phyloP scores from a whole-genome alignment of 495 filamentous ascomycete genomes.

The Aeminium ludgeri region DNA sequence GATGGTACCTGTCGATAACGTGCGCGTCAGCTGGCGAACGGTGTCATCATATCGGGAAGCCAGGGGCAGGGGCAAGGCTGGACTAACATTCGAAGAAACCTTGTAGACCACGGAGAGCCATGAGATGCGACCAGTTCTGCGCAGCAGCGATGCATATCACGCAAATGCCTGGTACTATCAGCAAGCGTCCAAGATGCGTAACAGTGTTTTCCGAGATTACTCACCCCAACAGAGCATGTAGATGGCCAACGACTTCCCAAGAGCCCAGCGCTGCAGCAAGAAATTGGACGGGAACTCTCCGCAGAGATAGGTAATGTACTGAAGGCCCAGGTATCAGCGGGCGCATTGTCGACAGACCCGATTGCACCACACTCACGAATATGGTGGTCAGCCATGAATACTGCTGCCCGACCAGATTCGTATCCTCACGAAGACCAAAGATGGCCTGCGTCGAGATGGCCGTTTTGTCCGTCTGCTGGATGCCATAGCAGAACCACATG shows the following conservation, averaged over 20 bases:
- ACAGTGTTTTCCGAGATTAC: conserved; percentile 9
- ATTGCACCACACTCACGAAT: too few relatives aligned
- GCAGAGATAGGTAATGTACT: conserved; percentile 5
- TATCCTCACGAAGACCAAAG: conserved; percentile 12
- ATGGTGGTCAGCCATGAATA: conserved; percentile 4
- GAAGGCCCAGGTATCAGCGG: too few relatives aligned
- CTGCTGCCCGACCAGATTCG: conserved; percentile 10
- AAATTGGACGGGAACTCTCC: conserved; percentile 4
- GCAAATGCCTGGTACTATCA: conserved; percentile 3
- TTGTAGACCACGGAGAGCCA: conserved; percentile 1
- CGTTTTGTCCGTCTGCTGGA: conserved; percentile 20
- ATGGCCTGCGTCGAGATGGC: conserved; percentile 14
- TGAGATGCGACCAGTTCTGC: conserved; percentile 3
- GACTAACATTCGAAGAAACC: conserved; percentile 28
- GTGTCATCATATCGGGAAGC: too few relatives aligned
- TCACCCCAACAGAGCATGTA: conserved; percentile 8
- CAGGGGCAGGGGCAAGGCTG: too few relatives aligned
- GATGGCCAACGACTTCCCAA: conserved; percentile 1
- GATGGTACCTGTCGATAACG: too few relatives aligned
- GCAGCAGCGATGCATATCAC: conserved; percentile 3
- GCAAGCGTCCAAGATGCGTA: too few relatives aligned
- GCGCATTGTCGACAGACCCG: too few relatives aligned
- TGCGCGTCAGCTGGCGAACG: too few relatives aligned
- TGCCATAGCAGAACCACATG: conserved; percentile 6
- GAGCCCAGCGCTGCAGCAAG: conserved; percentile 1